A percentile compares a stretch with the other conserved stretches of the same genome.
phyloP scores from a whole-genome alignment of 805 yeast species.

The Cyberlindnera subsufficiens region DNA sequence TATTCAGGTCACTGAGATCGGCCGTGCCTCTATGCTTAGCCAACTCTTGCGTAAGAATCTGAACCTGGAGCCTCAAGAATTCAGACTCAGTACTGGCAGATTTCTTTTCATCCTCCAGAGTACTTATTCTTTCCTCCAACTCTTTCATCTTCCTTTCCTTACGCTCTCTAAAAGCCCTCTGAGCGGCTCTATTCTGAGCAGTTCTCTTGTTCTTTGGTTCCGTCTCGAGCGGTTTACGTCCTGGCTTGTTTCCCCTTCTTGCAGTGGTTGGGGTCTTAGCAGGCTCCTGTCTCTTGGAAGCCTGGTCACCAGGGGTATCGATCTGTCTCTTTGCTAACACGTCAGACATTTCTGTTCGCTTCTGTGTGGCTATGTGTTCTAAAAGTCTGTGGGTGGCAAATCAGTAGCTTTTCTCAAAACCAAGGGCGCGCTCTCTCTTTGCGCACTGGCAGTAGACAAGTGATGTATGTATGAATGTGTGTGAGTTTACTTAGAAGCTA shows the following conservation, averaged over 20 bases:
- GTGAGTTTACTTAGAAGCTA: too few species aligned
- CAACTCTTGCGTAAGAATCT: slow-evolving; percentile 66
- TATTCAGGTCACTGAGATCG: slow-evolving; percentile 22
- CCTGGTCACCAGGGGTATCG: slow-evolving; percentile 5
- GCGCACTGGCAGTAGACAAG: too few species aligned
- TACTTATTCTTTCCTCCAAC: slow-evolving; percentile 69
- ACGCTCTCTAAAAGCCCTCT: slow-evolving; percentile 91
- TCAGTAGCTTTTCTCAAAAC: too few species aligned
- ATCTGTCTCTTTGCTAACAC: slow-evolving; percentile 10
- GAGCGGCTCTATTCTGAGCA: slow-evolving; percentile 98
- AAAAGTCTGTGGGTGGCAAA: too few species aligned
- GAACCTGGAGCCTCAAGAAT: slow-evolving; percentile 70
- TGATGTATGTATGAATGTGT: too few species aligned
- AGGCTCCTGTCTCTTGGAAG: slow-evolving; percentile 19
- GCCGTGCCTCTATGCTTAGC: slow-evolving; percentile 44
- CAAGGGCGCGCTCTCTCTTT: too few species aligned
- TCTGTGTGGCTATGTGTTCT: too few species aligned
- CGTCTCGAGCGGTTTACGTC: slow-evolving; percentile 70
- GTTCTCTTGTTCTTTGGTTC: slow-evolving; percentile 88
- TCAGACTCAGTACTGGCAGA: slow-evolving; percentile 68
- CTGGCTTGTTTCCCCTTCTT: slow-evolving; percentile 48
- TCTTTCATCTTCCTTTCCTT: slow-evolving; percentile 85
- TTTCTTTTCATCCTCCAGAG: slow-evolving; percentile 65
- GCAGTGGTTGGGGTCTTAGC: slow-evolving; percentile 1
- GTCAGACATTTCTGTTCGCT: slow-evolving; percentile 4